Evolutionary conservation across 2,329 filamentous ascomycete species (phyloP).

Genomic region (Ceratocystis destructans): DNA sequence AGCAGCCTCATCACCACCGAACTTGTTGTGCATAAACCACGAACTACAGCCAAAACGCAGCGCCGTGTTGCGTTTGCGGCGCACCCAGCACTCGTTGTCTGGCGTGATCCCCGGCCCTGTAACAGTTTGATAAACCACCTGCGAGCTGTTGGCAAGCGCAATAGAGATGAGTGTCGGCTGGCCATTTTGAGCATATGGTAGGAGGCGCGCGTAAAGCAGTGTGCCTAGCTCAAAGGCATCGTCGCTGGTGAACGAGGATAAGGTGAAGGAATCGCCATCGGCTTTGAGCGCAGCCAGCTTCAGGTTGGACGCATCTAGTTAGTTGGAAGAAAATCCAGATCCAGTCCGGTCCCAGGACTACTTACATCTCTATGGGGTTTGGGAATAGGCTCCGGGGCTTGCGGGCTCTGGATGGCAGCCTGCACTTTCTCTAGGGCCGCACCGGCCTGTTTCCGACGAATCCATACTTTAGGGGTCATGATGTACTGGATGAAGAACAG

Average conservation of each 20-base stretch:
- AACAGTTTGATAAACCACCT: conserved; percentile 56
- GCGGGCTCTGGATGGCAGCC: not conserved
- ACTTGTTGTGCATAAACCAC: conserved; percentile 59
- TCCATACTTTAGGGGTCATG: not conserved
- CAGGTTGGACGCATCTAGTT: conserved; percentile 12
- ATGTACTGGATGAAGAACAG: not conserved
- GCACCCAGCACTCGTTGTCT: conserved; percentile 59
- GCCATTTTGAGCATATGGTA: conserved; percentile 31
- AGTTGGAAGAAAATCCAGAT: too few species aligned
- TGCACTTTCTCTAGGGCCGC: not conserved
- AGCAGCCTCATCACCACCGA: conserved; percentile 45
- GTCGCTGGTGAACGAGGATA: conserved; percentile 44
- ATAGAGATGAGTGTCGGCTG: conserved; percentile 51
- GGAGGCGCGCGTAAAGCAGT: conserved; percentile 49
- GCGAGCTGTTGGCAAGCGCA: conserved; percentile 41
- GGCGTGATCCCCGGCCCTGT: conserved; percentile 53
- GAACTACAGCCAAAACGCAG: conserved; percentile 55
- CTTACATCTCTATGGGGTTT: not conserved
- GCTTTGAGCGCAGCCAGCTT: conserved; percentile 22
- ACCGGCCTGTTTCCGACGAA: not conserved
- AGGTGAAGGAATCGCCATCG: conserved; percentile 32
- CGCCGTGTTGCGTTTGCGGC: conserved; percentile 57
- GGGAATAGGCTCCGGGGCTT: conserved; percentile 21
- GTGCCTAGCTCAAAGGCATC: conserved; percentile 54
- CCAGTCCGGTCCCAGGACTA: not conserved